Percentiles rank a stretch among this genome's conserved stretches.
Evolutionary conservation across 495 filamentous ascomycete species (phyloP).

Genomic region (Neurospora sp.): DNA sequence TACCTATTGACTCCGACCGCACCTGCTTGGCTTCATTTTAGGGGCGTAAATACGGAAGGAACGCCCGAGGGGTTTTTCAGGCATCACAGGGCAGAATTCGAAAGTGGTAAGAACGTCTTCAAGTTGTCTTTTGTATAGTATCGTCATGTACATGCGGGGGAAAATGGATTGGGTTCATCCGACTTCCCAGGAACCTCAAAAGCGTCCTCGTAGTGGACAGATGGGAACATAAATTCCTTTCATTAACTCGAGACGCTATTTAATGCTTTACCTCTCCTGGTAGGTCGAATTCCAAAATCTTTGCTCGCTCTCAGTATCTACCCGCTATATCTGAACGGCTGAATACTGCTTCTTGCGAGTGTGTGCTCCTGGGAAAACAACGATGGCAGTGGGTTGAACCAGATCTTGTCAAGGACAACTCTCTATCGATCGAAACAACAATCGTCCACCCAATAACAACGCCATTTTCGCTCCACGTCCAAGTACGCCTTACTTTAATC

Average conservation of each 20-base stretch:
- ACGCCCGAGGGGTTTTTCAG: background rate
- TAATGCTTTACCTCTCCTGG: background rate
- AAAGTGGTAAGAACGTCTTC: background rate
- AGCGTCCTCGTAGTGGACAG: background rate
- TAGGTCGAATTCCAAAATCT: background rate
- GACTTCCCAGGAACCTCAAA: background rate
- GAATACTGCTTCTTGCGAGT: background rate
- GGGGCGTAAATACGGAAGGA: background rate
- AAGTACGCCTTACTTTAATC: slow-evolving; percentile 17
- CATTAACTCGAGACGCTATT: background rate
- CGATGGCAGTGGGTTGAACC: background rate
- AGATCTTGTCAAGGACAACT: background rate
- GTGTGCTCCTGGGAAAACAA: background rate
- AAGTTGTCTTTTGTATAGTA: background rate
- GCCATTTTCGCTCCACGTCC: background rate
- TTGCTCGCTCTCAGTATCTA: background rate
- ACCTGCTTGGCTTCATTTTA: background rate
- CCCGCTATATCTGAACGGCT: background rate
- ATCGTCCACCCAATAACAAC: background rate
- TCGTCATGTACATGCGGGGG: background rate
- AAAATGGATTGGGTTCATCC: background rate
- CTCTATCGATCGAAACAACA: background rate
- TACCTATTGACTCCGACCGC: background rate
- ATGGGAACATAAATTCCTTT: background rate
- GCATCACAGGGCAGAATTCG: background rate